Evolutionary conservation across 495 filamentous ascomycete species (phyloP).

Genomic region (Tetracladium setigerum): DNA sequence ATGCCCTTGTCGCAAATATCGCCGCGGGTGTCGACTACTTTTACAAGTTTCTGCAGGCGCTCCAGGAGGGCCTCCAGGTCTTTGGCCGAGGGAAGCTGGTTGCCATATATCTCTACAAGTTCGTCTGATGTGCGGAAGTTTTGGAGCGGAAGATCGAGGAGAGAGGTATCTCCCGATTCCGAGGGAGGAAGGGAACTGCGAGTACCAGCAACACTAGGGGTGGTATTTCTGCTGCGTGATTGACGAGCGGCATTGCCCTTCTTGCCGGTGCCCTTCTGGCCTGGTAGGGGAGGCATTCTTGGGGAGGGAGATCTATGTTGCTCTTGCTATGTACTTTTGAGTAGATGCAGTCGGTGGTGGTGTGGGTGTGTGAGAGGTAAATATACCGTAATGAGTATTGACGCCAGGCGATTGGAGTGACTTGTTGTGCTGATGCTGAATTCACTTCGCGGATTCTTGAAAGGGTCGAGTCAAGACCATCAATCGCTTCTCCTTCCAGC

Average conservation of each 20-base stretch:
- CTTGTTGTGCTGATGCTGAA: no score
- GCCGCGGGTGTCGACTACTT: constrained; percentile 56
- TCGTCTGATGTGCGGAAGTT: constrained; percentile 54
- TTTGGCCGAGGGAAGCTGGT: constrained; percentile 65
- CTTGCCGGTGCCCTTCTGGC: constrained; percentile 73
- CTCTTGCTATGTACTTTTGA: background rate
- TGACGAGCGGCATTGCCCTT: constrained; percentile 58
- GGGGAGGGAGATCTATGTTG: background rate
- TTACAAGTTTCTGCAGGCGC: constrained; percentile 56
- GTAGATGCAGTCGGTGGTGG: no score
- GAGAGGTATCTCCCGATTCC: constrained; percentile 55
- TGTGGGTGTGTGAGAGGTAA: background rate
- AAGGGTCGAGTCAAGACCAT: no score
- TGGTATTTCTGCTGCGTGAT: constrained; percentile 80
- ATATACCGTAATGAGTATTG: no score
- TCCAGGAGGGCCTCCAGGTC: constrained; percentile 61
- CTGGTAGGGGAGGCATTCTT: constrained; percentile 42
- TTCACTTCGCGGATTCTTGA: no score
- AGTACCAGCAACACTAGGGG: constrained; percentile 58
- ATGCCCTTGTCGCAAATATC: constrained; percentile 63
- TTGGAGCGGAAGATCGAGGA: constrained; percentile 49
- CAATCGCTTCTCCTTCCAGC: no score
- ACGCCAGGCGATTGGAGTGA: no score
- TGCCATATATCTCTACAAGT: constrained; percentile 58
- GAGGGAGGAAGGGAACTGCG: constrained; percentile 36